Evolutionary conservation across 2,329 filamentous ascomycete species (phyloP).

Genomic region (Cyclaneusma minus): DNA sequence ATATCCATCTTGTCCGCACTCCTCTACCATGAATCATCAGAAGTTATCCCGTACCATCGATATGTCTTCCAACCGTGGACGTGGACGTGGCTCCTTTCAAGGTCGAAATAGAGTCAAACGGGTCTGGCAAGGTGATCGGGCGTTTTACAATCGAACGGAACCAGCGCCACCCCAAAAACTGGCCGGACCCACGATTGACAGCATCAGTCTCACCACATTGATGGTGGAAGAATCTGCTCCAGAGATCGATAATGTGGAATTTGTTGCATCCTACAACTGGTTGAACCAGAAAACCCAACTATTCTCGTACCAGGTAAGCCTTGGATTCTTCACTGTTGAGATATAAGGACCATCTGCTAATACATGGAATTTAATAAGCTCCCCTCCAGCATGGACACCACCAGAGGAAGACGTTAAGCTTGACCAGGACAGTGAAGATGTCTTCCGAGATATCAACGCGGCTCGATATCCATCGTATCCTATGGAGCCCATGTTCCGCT

Average conservation of each 20-base stretch:
- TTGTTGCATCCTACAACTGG: slow-evolving; percentile 38
- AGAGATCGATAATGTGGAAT: slow-evolving; percentile 23
- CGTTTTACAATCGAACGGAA: slow-evolving; percentile 1
- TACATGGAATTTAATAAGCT: slow-evolving; percentile 20
- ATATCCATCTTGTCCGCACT: too few relatives aligned
- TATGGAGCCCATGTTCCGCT: slow-evolving; percentile 24
- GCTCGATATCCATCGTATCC: slow-evolving; percentile 23
- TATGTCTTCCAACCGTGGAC: too few relatives aligned
- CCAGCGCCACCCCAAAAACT: slow-evolving; percentile 3
- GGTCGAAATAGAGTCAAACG: too few relatives aligned
- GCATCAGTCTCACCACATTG: slow-evolving; percentile 6
- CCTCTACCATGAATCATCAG: too few relatives aligned
- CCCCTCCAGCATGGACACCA: slow-evolving; percentile 34
- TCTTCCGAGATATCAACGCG: slow-evolving; percentile 28
- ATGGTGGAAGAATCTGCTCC: slow-evolving; percentile 11
- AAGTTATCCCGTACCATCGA: too few relatives aligned
- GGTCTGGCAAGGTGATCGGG: too few relatives aligned
- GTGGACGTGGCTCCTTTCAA: too few relatives aligned
- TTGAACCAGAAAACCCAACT: slow-evolving; percentile 19
- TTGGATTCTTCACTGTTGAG: slow-evolving; percentile 1
- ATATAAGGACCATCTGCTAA: slow-evolving; percentile 7
- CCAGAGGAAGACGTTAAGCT: slow-evolving; percentile 19
- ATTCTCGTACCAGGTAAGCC: slow-evolving; percentile 29
- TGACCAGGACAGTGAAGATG: slow-evolving; percentile 25
- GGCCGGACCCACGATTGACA: slow-evolving; percentile 8